phyloP scores from a whole-genome alignment of 306 rosid species.

The Rubus parviflorus region DNA sequence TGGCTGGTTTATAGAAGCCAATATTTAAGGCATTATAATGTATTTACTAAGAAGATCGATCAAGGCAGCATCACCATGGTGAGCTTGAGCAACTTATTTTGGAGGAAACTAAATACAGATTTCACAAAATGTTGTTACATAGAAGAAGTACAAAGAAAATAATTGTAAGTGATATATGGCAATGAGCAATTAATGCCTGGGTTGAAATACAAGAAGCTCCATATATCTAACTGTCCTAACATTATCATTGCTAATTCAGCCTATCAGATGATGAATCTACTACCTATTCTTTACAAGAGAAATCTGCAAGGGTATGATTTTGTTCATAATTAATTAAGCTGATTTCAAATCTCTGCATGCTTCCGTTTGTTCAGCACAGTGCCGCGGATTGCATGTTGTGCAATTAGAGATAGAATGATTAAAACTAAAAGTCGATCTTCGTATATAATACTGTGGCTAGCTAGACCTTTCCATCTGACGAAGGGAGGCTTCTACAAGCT shows the following conservation, averaged over 20 bases:
- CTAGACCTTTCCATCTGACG: conserved; percentile 68
- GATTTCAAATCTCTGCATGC: conserved; percentile 22
- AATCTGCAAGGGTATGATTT: conserved; percentile 36
- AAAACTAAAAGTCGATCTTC: background rate
- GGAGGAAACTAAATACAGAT: background rate
- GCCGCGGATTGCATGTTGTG: conserved; percentile 26
- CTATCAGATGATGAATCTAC: conserved; percentile 27
- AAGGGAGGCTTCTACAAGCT: conserved; percentile 31
- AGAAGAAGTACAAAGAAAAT: conserved; percentile 6
- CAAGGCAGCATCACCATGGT: background rate
- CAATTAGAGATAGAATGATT: conserved; percentile 9
- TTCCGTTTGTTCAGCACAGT: conserved; percentile 27
- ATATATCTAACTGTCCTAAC: conserved; percentile 17
- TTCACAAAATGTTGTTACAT: background rate
- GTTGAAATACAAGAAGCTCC: background rate
- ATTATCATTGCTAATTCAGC: conserved; percentile 24
- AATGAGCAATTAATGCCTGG: background rate
- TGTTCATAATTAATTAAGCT: conserved; percentile 16
- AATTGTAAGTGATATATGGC: background rate
- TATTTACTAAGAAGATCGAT: background rate
- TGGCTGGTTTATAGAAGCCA: no score
- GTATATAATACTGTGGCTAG: background rate
- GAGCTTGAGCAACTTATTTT: background rate
- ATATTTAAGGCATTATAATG: no score
- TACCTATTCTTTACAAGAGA: conserved; percentile 39